These are phyloP conservation scores for Acmispon strigosus DNA, from an alignment of 306 rosid species.

Conservation along the genomic window DNA sequence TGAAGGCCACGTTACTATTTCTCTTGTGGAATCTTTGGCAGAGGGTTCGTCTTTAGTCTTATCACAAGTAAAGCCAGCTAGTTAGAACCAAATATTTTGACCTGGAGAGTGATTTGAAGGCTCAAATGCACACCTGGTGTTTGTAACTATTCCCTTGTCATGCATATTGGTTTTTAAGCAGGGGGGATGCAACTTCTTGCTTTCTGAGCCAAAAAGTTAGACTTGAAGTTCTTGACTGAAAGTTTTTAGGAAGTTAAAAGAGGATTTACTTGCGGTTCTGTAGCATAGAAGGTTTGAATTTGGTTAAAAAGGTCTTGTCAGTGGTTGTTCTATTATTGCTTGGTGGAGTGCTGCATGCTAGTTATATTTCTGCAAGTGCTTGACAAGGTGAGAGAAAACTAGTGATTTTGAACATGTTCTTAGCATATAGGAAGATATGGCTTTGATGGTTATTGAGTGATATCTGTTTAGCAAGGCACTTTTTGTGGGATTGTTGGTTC, in stretches of 20 bases:
- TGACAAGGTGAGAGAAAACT: conserved; percentile 27
- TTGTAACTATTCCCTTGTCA: not conserved
- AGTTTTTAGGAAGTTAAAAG: conserved; percentile 11
- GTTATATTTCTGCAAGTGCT: conserved; percentile 19
- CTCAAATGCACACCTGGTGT: conserved; percentile 15
- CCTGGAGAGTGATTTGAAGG: conserved; percentile 41
- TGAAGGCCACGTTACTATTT: conserved; percentile 9
- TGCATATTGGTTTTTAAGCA: not conserved
- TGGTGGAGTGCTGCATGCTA: conserved; percentile 28
- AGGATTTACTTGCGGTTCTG: not conserved
- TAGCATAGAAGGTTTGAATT: conserved; percentile 4
- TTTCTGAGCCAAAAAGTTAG: conserved; percentile 37
- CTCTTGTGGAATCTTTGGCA: conserved; percentile 32
- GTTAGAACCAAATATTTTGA: conserved; percentile 32
- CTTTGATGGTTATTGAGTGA: conserved; percentile 36
- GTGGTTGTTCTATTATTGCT: conserved; percentile 11
- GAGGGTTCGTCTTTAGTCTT: conserved; percentile 2
- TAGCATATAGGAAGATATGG: conserved; percentile 6
- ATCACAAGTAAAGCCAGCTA: conserved; percentile 16
- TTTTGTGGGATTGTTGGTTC: conserved; percentile 15
- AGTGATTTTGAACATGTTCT: conserved; percentile 23
- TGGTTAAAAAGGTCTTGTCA: conserved; percentile 44
- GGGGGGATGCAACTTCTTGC: conserved; percentile 27
- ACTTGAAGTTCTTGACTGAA: conserved; percentile 7
- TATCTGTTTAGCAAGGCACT: conserved; percentile 8